Evolutionary conservation across 208 protist genomes (phyloP).

Genomic region (Leishmania braziliensis): DNA sequence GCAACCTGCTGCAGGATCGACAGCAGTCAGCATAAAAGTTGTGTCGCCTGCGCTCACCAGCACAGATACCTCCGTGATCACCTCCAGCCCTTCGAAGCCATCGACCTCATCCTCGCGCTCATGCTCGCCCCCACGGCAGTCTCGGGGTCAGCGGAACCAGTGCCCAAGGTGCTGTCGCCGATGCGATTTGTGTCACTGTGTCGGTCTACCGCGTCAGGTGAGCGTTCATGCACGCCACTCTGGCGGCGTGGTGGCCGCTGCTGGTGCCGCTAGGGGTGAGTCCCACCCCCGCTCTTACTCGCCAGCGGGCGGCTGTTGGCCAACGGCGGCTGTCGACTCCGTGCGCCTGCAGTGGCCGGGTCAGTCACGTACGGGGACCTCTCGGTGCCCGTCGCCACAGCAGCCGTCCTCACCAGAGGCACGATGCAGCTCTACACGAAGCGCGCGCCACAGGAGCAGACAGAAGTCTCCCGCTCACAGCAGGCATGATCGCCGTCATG

Average conservation of each 20-base stretch:
- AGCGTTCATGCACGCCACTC: neutral
- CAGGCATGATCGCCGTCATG: neutral
- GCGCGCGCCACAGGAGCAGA: neutral
- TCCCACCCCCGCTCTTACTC: neutral
- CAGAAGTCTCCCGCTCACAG: neutral
- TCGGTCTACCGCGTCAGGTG: constrained; percentile 10
- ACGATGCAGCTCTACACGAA: neutral
- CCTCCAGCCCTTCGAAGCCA: constrained; percentile 17
- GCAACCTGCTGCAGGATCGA: neutral
- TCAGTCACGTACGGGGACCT: constrained; percentile 5
- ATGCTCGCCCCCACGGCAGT: constrained; percentile 2
- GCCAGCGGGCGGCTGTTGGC: neutral
- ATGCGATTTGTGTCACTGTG: constrained; percentile 15
- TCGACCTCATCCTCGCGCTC: constrained; percentile 13
- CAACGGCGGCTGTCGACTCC: neutral
- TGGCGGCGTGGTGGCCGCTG: neutral
- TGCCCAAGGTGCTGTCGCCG: constrained; percentile 22
- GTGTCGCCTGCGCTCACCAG: constrained; percentile 13
- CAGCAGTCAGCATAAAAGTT: neutral
- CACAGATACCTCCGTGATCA: constrained; percentile 30
- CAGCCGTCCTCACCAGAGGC: neutral
- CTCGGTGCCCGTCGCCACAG: neutral
- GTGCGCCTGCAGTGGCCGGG: constrained; percentile 27
- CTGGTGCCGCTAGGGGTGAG: neutral
- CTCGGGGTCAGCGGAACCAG: constrained; percentile 2